A percentile compares a stretch with the other conserved stretches of the same genome.
phyloP scores from a whole-genome alignment of 163 green algal genomes.

The Dunaliella salina region DNA sequence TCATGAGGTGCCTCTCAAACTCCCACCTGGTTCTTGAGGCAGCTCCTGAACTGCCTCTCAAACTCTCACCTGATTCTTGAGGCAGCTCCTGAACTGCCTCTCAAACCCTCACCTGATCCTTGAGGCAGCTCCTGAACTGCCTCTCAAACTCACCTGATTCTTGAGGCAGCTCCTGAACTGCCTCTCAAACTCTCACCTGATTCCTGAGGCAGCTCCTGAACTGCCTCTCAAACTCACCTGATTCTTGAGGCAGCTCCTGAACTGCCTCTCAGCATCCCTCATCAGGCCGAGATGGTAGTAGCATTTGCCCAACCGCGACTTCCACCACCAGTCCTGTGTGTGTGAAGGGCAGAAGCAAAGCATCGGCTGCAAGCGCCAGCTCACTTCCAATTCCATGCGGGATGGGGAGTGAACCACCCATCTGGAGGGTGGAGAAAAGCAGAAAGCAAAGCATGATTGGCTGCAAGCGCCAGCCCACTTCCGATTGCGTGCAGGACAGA shows the following conservation, averaged over 20 bases:
- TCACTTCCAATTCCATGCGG: no score
- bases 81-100: no score
- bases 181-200: constrained; percentile 48
- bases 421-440: no score
- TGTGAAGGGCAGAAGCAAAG: background rate
- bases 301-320: constrained; percentile 68
- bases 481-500: no score
- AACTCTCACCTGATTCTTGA: no score
- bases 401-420: no score
- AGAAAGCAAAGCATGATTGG: no score
- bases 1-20: no score
- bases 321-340: constrained; percentile 77
- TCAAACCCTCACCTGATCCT: constrained; percentile 43
- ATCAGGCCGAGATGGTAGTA: constrained; percentile 78
- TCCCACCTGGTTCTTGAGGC: constrained; percentile 44
- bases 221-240: no score
- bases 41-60: constrained; percentile 66
- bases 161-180: constrained; percentile 61
- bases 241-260: constrained; percentile 51
- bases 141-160: constrained; percentile 42
- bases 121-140: constrained; percentile 60
- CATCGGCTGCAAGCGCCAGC: no score
- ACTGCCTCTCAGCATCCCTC: constrained; percentile 71
- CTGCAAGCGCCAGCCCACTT: no score
- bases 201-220: no score